Evolutionary conservation across 768 basidiomycete genomes (phyloP).

Genomic region (Panaeolus cyanescens): DNA sequence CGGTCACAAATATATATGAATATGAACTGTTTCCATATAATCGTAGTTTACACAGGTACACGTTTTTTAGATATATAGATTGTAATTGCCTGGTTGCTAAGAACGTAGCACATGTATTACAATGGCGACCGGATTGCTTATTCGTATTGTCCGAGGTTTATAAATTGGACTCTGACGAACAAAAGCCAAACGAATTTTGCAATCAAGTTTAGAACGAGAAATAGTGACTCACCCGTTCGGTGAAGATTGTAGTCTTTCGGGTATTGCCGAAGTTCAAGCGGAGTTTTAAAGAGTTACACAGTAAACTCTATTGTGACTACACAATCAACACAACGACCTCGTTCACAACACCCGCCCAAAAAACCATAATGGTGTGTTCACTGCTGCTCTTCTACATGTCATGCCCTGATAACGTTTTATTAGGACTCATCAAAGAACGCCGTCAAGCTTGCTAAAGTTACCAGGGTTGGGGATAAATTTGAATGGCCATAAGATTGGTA

Average conservation of each 20-base stretch:
- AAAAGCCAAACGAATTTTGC: too few relatives aligned
- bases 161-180: too few relatives aligned
- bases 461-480: slow-evolving; percentile 63
- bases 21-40: too few relatives aligned
- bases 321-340: slow-evolving; percentile 18
- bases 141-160: too few relatives aligned
- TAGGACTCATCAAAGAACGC: slow-evolving; percentile 88
- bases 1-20: too few relatives aligned
- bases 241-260: slow-evolving; percentile 2
- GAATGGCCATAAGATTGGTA: not conserved
- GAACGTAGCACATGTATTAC: too few relatives aligned
- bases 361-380: slow-evolving; percentile 31
- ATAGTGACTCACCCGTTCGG: too few relatives aligned
- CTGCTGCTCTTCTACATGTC: not conserved
- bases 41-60: too few relatives aligned
- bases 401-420: not conserved
- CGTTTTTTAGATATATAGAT: too few relatives aligned
- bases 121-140: too few relatives aligned
- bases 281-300: slow-evolving; percentile 21
- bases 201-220: too few relatives aligned
- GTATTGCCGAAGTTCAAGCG: slow-evolving; percentile 21
- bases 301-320: slow-evolving; percentile 33
- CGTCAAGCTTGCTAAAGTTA: slow-evolving; percentile 97
- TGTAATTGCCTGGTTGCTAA: too few relatives aligned
- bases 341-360: slow-evolving; percentile 3